Base-by-base conservation (phyloP, 805 yeast species). In the Saturnispora sekii region DNA sequence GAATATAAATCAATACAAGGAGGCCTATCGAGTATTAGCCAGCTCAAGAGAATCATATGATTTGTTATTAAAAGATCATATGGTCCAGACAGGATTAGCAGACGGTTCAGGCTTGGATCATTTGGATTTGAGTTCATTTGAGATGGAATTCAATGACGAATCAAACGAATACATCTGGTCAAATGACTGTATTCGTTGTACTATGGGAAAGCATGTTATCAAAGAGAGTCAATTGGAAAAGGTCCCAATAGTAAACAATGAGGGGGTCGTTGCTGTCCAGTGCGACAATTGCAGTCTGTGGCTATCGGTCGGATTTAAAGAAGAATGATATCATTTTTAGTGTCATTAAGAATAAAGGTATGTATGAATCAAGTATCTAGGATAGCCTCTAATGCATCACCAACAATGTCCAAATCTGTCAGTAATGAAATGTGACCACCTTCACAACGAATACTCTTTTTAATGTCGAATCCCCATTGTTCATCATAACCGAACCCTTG, bases 261-360 rank as follows among this genome's bases (percentile, higher is more conserved):
- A 73, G 3, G 51, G 45, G 4, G 39, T 47, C 3, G 71, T 89
- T 1, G 69, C 85, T 17, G 77, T 85, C 0, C 96, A 89, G 55
- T 90, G 97, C 59, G 58, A 65, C 10, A 79, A 84, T 30, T 90
- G 97, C 60, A 84, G 95, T 59, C 59, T 88, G 29, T 90, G 96
- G 96, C 62, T 90, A 21, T 77, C 77, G 41, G 88, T 90, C 12
- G 33, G 38, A 14, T 35, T 41, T 40, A 15, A 32, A 28, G 29
- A 21, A 6, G 26, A 39, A 7, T 38, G n/a, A 28, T 4, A 10
- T 14, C 14, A 15, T 28, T 21, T 21, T 21, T 21, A 8, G 26
- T 21, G 21, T 6, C 12, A 37, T 39, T 32, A 28, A 15, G 21
- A 37, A 28, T 31, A 10, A 18, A 30, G 15, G n/a, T n/a, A 26